Conservation (phyloP, 2,329 filamentous ascomycete species). For the Venturia carpophila region DNA sequence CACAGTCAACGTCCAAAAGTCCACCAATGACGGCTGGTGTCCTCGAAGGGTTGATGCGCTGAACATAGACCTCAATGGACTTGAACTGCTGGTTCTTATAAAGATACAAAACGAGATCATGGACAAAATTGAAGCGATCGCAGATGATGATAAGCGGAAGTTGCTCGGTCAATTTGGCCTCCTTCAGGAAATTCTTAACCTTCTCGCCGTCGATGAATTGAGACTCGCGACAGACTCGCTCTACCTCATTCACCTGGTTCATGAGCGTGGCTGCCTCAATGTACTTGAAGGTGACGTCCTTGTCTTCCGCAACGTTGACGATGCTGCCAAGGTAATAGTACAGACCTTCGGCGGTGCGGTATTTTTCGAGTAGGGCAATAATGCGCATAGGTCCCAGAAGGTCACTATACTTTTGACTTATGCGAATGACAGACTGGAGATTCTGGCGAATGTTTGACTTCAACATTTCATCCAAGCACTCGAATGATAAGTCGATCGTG, state of each 20-base stretch:
- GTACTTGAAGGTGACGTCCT: constrained; percentile 98
- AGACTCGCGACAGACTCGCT: constrained; percentile 84
- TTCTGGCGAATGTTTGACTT: constrained; percentile 96
- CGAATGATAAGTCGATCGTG: constrained; percentile 88
- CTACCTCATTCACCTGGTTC: constrained; percentile 89
- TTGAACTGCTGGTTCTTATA: constrained; percentile 99
- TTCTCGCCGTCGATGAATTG: constrained; percentile 76
- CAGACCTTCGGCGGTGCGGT: constrained; percentile 91
- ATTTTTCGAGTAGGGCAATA: constrained; percentile 94
- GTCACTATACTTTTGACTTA: constrained; percentile 97
- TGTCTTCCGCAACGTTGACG: constrained; percentile 91
- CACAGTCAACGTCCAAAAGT: constrained; percentile 91
- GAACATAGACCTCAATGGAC: constrained; percentile 96
- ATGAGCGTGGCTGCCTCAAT: constrained; percentile 94
- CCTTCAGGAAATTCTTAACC: constrained; percentile 99
- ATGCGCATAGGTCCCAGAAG: constrained; percentile 78
- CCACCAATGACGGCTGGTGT: constrained; percentile 91
- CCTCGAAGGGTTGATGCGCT: constrained; percentile 85
- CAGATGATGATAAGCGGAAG: constrained; percentile 96
- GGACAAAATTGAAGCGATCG: constrained; percentile 98
- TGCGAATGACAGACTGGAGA: constrained; percentile 85
- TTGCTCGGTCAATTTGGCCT: constrained; percentile 85
- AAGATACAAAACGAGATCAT: constrained; percentile 89
- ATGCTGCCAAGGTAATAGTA: constrained; percentile 98
- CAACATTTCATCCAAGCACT: constrained; percentile 94